Evolutionary conservation across 768 basidiomycete species (phyloP).

Genomic region (Dioszegia crocea): DNA sequence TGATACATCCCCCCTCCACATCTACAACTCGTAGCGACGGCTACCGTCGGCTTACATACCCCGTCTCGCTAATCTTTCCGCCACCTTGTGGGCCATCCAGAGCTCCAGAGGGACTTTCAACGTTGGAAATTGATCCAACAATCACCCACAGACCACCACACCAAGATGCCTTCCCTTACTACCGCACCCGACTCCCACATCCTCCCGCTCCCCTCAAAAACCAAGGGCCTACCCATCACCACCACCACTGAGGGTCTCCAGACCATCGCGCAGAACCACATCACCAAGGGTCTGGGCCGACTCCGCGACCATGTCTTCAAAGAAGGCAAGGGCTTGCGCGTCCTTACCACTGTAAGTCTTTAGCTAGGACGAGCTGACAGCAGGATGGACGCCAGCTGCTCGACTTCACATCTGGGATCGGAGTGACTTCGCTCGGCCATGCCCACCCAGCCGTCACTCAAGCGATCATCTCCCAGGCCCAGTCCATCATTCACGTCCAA

Average conservation of each 20-base stretch:
- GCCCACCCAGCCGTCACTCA: conserved; percentile 42
- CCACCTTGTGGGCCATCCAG: too few relatives aligned
- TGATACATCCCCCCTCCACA: too few relatives aligned
- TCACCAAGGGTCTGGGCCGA: conserved; percentile 49
- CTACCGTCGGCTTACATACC: too few relatives aligned
- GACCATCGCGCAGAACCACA: conserved; percentile 43
- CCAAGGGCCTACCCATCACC: conserved; percentile 20
- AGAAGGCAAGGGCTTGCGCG: conserved; percentile 60
- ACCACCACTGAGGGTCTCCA: conserved; percentile 27
- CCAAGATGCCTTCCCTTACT: background rate
- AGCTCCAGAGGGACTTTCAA: too few relatives aligned
- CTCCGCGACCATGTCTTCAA: conserved; percentile 48
- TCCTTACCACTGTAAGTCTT: conserved; percentile 49
- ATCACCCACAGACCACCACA: too few relatives aligned
- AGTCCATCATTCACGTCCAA: conserved; percentile 45
- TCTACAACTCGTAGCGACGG: too few relatives aligned
- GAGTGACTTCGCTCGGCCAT: conserved; percentile 74
- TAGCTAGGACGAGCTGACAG: conserved; percentile 56
- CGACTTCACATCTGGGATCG: conserved; percentile 77
- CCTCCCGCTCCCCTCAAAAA: conserved; percentile 11
- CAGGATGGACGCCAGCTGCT: conserved; percentile 61
- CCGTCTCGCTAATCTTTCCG: too few relatives aligned
- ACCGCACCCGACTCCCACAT: conserved; percentile 9
- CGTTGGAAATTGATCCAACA: too few relatives aligned
- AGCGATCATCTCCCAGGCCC: conserved; percentile 39